These are phyloP conservation scores for Solanum chiquidenum DNA, from an alignment of 257 asterid genomes.

Conservation along the genomic window DNA sequence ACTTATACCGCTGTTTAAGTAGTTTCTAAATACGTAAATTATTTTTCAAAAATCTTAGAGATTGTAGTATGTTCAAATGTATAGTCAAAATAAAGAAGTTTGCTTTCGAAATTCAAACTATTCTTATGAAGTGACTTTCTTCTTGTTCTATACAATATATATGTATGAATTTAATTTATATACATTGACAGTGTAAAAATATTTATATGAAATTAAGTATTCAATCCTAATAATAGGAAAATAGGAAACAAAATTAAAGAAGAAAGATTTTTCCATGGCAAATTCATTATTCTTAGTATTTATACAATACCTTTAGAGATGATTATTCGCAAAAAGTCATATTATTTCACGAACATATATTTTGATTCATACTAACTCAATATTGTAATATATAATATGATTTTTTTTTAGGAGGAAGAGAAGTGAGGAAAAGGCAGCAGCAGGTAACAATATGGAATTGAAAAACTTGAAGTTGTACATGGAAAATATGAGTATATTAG, in stretches of 20 bases:
- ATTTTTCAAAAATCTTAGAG: not conserved
- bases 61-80: not conserved
- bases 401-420: slow-evolving; percentile 12
- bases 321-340: not conserved
- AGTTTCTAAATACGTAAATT: not conserved
- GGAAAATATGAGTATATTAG: slow-evolving; percentile 58
- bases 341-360: not conserved
- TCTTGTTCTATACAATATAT: not conserved
- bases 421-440: slow-evolving; percentile 16
- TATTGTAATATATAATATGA: not conserved
- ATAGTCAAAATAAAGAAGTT: not conserved
- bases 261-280: not conserved
- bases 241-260: not conserved
- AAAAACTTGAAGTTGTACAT: slow-evolving; percentile 65
- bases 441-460: slow-evolving; percentile 20
- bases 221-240: not conserved
- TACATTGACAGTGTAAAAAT: no score
- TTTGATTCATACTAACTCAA: not conserved
- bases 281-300: not conserved
- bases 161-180: not conserved
- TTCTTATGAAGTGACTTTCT: not conserved
- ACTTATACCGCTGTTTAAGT: not conserved
- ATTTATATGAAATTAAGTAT: not conserved
- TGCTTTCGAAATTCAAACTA: not conserved
- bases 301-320: not conserved